Conservation (phyloP, 306 rosid genomes). For the Vigna trinervia region DNA sequence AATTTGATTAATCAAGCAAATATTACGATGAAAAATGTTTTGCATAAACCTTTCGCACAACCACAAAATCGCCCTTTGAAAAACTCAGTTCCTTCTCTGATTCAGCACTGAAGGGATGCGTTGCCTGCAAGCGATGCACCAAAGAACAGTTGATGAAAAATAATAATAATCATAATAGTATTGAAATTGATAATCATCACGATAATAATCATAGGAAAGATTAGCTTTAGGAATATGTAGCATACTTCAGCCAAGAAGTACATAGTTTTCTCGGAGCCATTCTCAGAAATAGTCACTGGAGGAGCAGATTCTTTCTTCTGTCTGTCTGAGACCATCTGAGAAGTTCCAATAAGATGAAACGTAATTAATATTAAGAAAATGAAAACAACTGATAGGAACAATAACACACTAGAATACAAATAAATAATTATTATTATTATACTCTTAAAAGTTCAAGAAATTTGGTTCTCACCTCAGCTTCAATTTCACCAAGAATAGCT, state of each 20-base stretch:
- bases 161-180: not conserved
- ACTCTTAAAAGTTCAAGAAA: constrained; percentile 20
- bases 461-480: constrained; percentile 84
- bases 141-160: constrained; percentile 30
- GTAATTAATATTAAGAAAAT: constrained; percentile 17
- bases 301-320: constrained; percentile 98
- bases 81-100: constrained; percentile 91
- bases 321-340: constrained; percentile 94
- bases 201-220: not conserved
- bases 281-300: constrained; percentile 69
- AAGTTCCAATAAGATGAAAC: constrained; percentile 47
- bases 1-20: constrained; percentile 18
- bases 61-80: constrained; percentile 85
- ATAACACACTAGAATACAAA: constrained; percentile 30
- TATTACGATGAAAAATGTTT: constrained; percentile 10
- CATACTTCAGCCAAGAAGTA: constrained; percentile 98
- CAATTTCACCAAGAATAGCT: constrained; percentile 90
- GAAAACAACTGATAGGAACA: constrained; percentile 32
- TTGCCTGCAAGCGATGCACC: constrained; percentile 64
- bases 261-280: constrained; percentile 70
- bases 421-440: not conserved
- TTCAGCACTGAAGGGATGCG: constrained; percentile 70
- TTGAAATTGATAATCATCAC: not conserved
- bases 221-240: constrained; percentile 32
- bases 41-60: constrained; percentile 82